Evolutionary conservation across 2,329 filamentous ascomycete genomes (phyloP).

Genomic region (Sphaerostilbella broomeana): DNA sequence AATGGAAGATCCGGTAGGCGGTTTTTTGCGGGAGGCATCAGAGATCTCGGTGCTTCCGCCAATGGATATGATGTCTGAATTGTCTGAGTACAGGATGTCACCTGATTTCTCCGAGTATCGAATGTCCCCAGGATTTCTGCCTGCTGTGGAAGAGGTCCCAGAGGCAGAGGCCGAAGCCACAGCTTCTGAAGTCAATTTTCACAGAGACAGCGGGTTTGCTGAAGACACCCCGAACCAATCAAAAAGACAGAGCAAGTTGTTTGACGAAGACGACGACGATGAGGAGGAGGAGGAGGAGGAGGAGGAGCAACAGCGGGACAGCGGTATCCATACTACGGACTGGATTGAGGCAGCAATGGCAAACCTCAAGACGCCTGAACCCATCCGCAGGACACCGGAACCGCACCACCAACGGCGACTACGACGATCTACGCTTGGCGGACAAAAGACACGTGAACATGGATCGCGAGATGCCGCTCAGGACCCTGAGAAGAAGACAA

Average conservation of each 20-base stretch:
- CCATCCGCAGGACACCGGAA: conserved; percentile 10
- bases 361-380: conserved; percentile 24
- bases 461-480: conserved; percentile 30
- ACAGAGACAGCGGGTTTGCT: conserved; percentile 24
- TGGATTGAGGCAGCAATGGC: conserved; percentile 29
- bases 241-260: conserved; percentile 28
- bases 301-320: conserved; percentile 42
- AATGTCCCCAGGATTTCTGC: conserved; percentile 37
- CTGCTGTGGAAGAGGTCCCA: conserved; percentile 45
- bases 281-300: no score
- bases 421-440: conserved; percentile 25
- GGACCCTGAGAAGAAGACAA: conserved; percentile 37
- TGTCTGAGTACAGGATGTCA: conserved; percentile 12
- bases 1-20: conserved; percentile 23
- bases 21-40: conserved; percentile 26
- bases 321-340: conserved; percentile 50
- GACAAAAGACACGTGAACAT: conserved; percentile 31
- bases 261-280: no score
- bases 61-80: conserved; percentile 9
- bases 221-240: conserved; percentile 37
- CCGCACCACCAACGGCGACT: conserved; percentile 17
- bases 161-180: conserved; percentile 36
- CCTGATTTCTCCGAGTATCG: conserved; percentile 33
- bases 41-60: conserved; percentile 14
- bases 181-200: conserved; percentile 12